Base-by-base conservation (phyloP, 257 asterid species). In the Fraxinus excelsior region DNA sequence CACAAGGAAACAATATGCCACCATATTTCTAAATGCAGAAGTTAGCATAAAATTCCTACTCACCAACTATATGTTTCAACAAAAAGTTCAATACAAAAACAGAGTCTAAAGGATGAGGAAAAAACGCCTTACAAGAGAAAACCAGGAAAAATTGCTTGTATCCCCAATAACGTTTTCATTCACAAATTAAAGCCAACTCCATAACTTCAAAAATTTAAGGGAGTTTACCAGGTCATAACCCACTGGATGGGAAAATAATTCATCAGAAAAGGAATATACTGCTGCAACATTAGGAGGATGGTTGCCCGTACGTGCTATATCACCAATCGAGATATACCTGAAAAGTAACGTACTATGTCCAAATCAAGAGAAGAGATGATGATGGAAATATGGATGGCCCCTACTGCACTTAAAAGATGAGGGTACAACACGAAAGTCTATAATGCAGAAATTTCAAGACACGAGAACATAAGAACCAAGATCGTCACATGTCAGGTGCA, bases 251-350 rank as follows among this genome's bases (percentile, higher is more conserved):
- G 86, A 66, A 40, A 92, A 92, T 79, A 82, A 32, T 66, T 92
- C 74, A 67, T 90, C 90, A 32, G 92, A 83, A 58, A 86, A 80
- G 37, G 83, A 85, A 77, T 94, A 94, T 69, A 91, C 85, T 40
- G 99, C 88, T 2, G 98, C 96, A 78, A 92, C 96, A 71, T 82
- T 94, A 3, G 99, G 99, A 75, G 97, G 96, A 84, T 94, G 98
- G 86, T 76, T 75, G 70, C 99, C 96, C 72, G 84, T 74, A 79
- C 90, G 98, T 82, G 96, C 96, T 79, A 89, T 88, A 83, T 94
- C 98, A 70, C 99, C 98, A 79, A 94, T 78, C 29, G 96, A 84
- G 82, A 92, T 83, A 81, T 92, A 94, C 89, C 97, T 92, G 95
- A 77, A 77, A 65, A 66, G 78, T 56, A 78, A 44, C n/a, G 9